Conservation (phyloP, 2,329 filamentous ascomycete genomes). For the Beauveria medogensis region DNA sequence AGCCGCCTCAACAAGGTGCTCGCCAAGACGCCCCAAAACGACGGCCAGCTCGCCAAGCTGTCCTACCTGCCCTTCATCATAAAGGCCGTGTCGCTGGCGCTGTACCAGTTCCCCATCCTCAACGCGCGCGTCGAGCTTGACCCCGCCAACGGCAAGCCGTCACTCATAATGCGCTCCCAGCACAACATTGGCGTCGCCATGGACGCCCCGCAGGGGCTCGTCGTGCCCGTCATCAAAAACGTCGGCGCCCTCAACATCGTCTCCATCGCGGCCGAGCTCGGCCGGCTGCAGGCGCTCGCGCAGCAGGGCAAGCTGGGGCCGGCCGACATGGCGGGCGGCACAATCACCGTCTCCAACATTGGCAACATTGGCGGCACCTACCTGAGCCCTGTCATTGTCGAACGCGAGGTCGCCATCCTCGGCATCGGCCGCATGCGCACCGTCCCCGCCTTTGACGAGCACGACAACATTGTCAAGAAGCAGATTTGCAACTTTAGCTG, state of each 20-base stretch:
- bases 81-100: constrained; percentile 83
- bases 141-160: constrained; percentile 50
- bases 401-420: constrained; percentile 84
- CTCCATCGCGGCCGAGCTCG: constrained; percentile 69
- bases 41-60: constrained; percentile 51
- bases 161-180: constrained; percentile 67
- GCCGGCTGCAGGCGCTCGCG: constrained; percentile 64
- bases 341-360: constrained; percentile 94
- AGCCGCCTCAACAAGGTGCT: constrained; percentile 64
- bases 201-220: constrained; percentile 79
- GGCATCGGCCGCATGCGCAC: constrained; percentile 75
- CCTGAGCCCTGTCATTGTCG: constrained; percentile 82
- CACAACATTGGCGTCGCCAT: constrained; percentile 97
- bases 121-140: constrained; percentile 73
- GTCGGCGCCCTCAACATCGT: constrained; percentile 70
- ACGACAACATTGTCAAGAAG: constrained; percentile 57
- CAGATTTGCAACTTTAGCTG: constrained; percentile 89
- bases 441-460: constrained; percentile 68
- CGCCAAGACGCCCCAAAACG: constrained; percentile 37
- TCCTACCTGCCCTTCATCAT: constrained; percentile 92
- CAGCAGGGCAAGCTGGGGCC: constrained; percentile 65
- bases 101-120: constrained; percentile 75
- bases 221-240: constrained; percentile 87
- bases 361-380: constrained; percentile 91
- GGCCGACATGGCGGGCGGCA: constrained; percentile 73